phyloP scores from a whole-genome alignment of 2,329 filamentous ascomycete species.

The Hypoxylon sp. region DNA sequence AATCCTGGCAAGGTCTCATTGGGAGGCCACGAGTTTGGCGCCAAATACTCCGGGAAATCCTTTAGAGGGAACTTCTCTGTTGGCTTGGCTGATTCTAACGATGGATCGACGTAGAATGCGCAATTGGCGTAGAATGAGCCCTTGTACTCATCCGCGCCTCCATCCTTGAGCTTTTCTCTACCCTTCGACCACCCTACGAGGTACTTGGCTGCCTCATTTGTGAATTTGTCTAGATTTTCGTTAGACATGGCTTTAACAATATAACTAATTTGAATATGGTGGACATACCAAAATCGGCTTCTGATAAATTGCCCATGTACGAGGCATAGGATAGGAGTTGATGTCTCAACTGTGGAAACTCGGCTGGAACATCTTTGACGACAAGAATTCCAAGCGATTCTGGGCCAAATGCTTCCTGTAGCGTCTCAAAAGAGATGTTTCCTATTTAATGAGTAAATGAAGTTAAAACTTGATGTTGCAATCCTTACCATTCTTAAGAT shows the following conservation, averaged over 20 bases:
- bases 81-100: conserved; percentile 69
- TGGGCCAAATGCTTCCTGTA: conserved; percentile 86
- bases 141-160: conserved; percentile 80
- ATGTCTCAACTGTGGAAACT: conserved; percentile 76
- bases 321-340: conserved; percentile 85
- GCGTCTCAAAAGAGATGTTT: conserved; percentile 70
- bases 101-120: conserved; percentile 75
- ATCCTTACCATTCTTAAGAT: conserved; percentile 64
- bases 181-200: conserved; percentile 81
- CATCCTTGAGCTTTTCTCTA: conserved; percentile 81
- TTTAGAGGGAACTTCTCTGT: conserved; percentile 64
- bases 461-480: background rate
- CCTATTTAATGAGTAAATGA: conserved; percentile 53
- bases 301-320: conserved; percentile 83
- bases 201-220: conserved; percentile 69
- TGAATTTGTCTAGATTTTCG: conserved; percentile 56
- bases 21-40: conserved; percentile 87
- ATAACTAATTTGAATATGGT: background rate
- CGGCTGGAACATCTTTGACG: conserved; percentile 82
- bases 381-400: conserved; percentile 90
- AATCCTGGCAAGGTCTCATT: conserved; percentile 77
- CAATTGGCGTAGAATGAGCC: conserved; percentile 88
- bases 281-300: conserved; percentile 71
- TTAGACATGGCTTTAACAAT: conserved; percentile 8
- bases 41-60: conserved; percentile 86